Percentiles rank a stretch among this genome's conserved stretches.
Conservation (phyloP, 23 red algal species). For the Pyropia yezoensis region DNA sequence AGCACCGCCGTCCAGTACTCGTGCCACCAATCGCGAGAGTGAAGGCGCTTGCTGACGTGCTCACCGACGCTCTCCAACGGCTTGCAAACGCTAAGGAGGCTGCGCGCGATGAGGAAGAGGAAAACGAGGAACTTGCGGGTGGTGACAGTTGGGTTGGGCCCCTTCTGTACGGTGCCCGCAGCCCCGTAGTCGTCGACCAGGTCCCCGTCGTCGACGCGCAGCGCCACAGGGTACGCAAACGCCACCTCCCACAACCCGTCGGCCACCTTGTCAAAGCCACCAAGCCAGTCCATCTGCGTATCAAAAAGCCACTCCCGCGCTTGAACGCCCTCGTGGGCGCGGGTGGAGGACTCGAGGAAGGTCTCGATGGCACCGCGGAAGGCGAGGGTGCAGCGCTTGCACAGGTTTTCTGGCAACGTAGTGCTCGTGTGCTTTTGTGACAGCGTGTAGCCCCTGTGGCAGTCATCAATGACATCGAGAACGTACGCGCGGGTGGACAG, state of each 20-base stretch:
- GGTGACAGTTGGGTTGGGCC: conserved; percentile 9
- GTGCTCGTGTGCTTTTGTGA: conserved; percentile 10
- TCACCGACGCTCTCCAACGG: background rate
- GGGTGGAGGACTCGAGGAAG: conserved; percentile 19
- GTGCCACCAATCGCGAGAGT: conserved; percentile 7
- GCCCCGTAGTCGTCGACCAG: background rate
- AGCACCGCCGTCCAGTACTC: conserved; percentile 8
- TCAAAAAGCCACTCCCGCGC: conserved; percentile 22
- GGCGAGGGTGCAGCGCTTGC: conserved; percentile 7
- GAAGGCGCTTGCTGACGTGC: conserved; percentile 8
- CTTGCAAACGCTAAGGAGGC: background rate
- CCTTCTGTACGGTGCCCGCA: conserved; percentile 1
- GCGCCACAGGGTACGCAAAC: conserved; percentile 18
- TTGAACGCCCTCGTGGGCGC: conserved; percentile 11
- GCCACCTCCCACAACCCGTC: conserved; percentile 21
- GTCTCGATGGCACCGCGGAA: conserved; percentile 17
- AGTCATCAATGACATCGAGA: conserved; percentile 13
- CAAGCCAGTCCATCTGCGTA: conserved; percentile 19
- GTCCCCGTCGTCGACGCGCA: background rate
- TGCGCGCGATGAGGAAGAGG: conserved; percentile 17
- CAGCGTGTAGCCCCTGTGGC: conserved; percentile 23
- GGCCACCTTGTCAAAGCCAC: conserved; percentile 21
- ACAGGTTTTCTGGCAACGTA: background rate
- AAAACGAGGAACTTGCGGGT: conserved; percentile 23
- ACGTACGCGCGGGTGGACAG: conserved; percentile 4